Conservation (phyloP, 768 basidiomycete genomes). For the Fomitopsis pulvina region DNA sequence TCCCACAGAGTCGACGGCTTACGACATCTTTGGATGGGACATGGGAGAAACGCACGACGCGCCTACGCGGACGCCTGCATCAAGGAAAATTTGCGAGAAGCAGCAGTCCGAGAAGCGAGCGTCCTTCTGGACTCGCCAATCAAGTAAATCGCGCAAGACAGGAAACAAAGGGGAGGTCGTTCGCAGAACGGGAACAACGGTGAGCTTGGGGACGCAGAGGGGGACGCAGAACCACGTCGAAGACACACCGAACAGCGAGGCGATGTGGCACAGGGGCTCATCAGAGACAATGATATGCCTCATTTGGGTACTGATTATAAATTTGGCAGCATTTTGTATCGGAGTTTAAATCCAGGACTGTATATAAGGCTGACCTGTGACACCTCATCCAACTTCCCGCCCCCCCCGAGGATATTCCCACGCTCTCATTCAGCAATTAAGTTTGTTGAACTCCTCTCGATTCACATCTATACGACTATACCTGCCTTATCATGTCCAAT, state of each 20-base stretch:
- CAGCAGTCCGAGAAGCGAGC: no score
- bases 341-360: slow-evolving; percentile 12
- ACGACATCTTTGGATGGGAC: no score
- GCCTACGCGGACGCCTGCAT: no score
- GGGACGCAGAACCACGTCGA: neutral
- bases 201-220: neutral
- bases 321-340: slow-evolving; percentile 8
- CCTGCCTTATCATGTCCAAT: slow-evolving; percentile 29
- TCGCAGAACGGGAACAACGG: neutral
- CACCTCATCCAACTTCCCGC: neutral
- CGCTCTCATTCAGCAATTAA: slow-evolving; percentile 8
- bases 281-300: slow-evolving; percentile 3
- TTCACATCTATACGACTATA: neutral
- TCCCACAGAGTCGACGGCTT: no score
- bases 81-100: no score
- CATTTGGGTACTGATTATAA: slow-evolving; percentile 13
- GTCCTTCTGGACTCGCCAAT: no score
- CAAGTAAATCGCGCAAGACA: no score
- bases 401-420: slow-evolving; percentile 15
- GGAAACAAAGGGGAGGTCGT: no score
- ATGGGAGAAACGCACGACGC: no score
- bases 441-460: neutral
- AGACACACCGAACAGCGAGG: neutral
- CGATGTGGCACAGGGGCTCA: neutral
- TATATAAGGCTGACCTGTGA: slow-evolving; percentile 10